Evolutionary conservation across 2,329 filamentous ascomycete genomes (phyloP).

Genomic region (Chaetomiaceae sp.): DNA sequence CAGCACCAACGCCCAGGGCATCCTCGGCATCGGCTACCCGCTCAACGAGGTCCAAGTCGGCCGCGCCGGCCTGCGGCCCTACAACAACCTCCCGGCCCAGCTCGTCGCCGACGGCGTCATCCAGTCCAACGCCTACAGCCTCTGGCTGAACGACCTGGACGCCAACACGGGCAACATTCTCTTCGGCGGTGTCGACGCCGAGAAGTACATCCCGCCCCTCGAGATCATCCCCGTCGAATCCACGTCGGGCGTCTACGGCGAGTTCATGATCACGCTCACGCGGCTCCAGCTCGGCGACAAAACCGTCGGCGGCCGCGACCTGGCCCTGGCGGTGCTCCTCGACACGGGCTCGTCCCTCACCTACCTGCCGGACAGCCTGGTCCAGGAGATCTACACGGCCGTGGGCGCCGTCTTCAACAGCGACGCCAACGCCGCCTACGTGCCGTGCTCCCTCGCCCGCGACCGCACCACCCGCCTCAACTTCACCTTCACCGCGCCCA

Average conservation of each 20-base stretch:
- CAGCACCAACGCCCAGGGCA: conserved; percentile 60
- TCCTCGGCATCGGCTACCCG: conserved; percentile 80
- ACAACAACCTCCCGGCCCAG: conserved; percentile 65
- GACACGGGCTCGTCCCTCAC: conserved; percentile 67
- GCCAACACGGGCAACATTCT: conserved; percentile 63
- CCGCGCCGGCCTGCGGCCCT: conserved; percentile 49
- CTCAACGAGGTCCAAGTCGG: conserved; percentile 72
- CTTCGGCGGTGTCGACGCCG: conserved; percentile 70
- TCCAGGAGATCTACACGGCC: conserved; percentile 50
- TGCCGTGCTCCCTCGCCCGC: conserved; percentile 52
- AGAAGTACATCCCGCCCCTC: conserved; percentile 58
- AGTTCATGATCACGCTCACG: conserved; percentile 68
- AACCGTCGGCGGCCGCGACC: conserved; percentile 42
- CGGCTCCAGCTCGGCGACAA: conserved; percentile 44
- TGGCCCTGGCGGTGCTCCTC: conserved; percentile 59
- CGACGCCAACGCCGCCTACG: conserved; percentile 52
- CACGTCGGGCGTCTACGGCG: conserved; percentile 46
- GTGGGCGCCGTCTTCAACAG: conserved; percentile 57
- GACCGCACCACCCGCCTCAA: conserved; percentile 39
- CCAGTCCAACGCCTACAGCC: conserved; percentile 63
- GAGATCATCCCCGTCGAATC: conserved; percentile 63
- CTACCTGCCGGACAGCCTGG: conserved; percentile 58
- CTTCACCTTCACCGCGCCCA: conserved; percentile 52
- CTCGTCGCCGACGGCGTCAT: conserved; percentile 59
- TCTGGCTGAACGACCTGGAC: conserved; percentile 71